Percentiles rank a stretch among this genome's conserved stretches.
phyloP scores from a whole-genome alignment of 1,284 basidiomycete species.

The Volvariella volvacea region DNA sequence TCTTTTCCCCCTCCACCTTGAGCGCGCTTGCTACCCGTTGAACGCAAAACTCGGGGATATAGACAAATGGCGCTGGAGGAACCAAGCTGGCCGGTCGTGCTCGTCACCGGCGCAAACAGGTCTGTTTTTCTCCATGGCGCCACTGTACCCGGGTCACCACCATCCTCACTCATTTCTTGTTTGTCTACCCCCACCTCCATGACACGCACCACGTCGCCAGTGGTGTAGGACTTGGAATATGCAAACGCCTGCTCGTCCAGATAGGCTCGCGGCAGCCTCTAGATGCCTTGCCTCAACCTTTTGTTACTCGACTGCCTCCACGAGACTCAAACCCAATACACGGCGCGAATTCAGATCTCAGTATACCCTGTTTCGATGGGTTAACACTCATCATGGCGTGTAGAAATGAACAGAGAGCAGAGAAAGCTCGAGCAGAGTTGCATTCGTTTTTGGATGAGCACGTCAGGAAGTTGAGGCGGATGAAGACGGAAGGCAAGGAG shows the following conservation, averaged over 20 bases:
- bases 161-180: background rate
- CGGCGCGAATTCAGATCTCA: conserved; percentile 13
- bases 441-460: conserved; percentile 48
- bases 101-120: conserved; percentile 42
- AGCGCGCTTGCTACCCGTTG: no score
- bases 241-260: conserved; percentile 72
- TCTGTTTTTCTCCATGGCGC: no score
- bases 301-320: conserved; percentile 13
- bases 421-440: conserved; percentile 52
- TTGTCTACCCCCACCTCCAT: conserved; percentile 1
- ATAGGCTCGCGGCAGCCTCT: conserved; percentile 45
- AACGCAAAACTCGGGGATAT: no score
- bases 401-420: conserved; percentile 59
- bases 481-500: conserved; percentile 41
- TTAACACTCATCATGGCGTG: conserved; percentile 83
- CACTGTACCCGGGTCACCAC: no score
- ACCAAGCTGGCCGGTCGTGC: conserved; percentile 24
- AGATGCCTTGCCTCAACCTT: conserved; percentile 42
- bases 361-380: conserved; percentile 31
- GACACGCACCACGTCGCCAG: no score
- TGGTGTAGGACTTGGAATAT: conserved; percentile 82
- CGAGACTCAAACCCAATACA: conserved; percentile 5
- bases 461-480: conserved; percentile 28
- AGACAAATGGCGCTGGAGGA: no score
- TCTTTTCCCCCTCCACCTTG: no score